Base-by-base conservation (phyloP, 768 basidiomycete species). In the Amanita phalloides region DNA sequence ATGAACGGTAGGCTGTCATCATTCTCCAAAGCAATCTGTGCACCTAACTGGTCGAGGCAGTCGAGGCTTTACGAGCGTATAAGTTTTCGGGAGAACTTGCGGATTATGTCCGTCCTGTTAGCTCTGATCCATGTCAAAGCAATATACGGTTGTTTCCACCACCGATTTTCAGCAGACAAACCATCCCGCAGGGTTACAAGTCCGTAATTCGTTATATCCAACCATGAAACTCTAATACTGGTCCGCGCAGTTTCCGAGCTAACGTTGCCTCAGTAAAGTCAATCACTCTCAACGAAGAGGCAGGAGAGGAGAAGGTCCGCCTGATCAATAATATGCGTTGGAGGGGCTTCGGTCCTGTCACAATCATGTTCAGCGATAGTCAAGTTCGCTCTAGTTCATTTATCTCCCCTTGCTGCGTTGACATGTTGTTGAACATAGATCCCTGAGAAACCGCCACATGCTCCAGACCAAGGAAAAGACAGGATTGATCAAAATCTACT, bases 251-350 rank as follows among this genome's bases (percentile, higher is more conserved):
- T 52, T 92, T 86, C 71, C 88, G 86, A 61, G 72, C 82, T 3
- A 92, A 89, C 58, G 69, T 82, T 9, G 80, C 84, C 2, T 90
- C 90, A 0, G 78, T 89, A 56, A 68, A 77, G 1, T 75, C 85
- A 5, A 85, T 79, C 4, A 67, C 76, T 13, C 66, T 84, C 9
- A 81, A 86, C 58, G 84, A 84, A 62, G 78, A 78, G 55, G 91
- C 86, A 0, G 89, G 90, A 23, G 81, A 86, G 59, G 89, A 90
- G 64, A 81, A 77, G 61, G 86, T 84, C 57, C 75, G 90, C 2
- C 71, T 90, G n/a, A 86, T 94, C 54, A 93, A 92, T 62, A 76
- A 76, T 53, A 81, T 82, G 72, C 77, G 89, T n/a, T 90, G 89
- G 86, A 90, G 85, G 61, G 85, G 86, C 13, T 84, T 78, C 58